Evolutionary conservation across 306 rosid species (phyloP).

Genomic region (Dryas octopetala): DNA sequence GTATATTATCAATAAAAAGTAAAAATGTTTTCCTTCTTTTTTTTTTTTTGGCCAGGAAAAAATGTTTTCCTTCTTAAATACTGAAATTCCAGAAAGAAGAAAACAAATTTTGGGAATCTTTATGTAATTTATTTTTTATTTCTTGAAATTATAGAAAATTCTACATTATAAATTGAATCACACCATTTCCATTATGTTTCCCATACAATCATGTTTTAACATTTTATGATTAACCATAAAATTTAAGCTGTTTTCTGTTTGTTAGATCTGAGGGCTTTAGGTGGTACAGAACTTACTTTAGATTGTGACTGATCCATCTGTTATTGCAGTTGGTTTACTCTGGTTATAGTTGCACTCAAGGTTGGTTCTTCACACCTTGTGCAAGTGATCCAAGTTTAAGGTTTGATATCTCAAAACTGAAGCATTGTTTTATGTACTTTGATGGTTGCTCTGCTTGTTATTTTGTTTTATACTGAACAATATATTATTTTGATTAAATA

Average conservation of each 20-base stretch:
- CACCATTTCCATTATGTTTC: neutral
- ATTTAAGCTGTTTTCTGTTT: neutral
- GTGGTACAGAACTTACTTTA: neutral
- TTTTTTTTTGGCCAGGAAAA: too few species aligned
- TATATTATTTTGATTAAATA: neutral
- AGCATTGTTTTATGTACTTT: slow-evolving; percentile 23
- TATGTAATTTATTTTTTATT: neutral
- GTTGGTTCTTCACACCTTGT: slow-evolving; percentile 98
- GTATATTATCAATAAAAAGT: neutral
- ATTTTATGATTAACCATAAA: neutral
- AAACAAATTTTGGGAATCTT: neutral
- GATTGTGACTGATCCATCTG: slow-evolving; percentile 5
- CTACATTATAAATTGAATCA: neutral
- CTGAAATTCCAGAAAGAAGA: slow-evolving; percentile 12
- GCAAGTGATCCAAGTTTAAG: slow-evolving; percentile 83
- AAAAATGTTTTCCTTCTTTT: neutral
- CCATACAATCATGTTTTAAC: neutral
- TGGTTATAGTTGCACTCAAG: slow-evolving; percentile 89
- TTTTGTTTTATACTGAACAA: slow-evolving; percentile 2
- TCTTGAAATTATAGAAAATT: neutral
- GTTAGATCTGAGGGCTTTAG: neutral
- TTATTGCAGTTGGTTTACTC: slow-evolving; percentile 72
- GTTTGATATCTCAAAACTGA: slow-evolving; percentile 39
- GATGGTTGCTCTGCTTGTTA: slow-evolving; percentile 7
- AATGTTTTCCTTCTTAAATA: neutral